Evolutionary conservation across 2,329 filamentous ascomycete genomes (phyloP), one percentile per base, ranked within the genome.

Genomic region (Raffaelea albimanens): DNA sequence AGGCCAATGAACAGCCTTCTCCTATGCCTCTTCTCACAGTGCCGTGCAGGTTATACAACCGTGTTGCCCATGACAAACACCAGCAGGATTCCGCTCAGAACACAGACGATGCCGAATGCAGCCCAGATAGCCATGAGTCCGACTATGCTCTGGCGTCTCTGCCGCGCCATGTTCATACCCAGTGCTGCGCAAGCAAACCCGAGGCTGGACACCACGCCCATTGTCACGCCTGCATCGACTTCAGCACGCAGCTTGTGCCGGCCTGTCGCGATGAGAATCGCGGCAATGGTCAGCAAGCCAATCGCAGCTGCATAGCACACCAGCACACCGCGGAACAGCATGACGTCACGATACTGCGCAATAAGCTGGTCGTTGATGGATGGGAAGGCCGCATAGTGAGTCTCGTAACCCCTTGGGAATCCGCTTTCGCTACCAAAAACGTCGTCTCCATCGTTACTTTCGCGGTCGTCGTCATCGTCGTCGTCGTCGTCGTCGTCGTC

Each of bases 141-240:
- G 20, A 67, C 42, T 46, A 70, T 57, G 3, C 67, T 57, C 9
- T 76, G 55, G 14, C 57, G 59, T 43, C 73, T 70, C 38, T 67
- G 63, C 33, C 78, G 70, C 44, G 75, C 73, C 13, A 82, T 60
- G 53, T 77, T 72, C 59, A 76, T 72, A 31, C 74, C 78, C 7
- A 87, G 68, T 1, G 73, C 83, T 13, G 75, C 67, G 42, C 80
- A 76, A 1, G 78, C 78, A 56, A 80, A 80, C 50, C 80, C 72
- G 38, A 89, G 61, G 53, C 82, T 85, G 25, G 77, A 70, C 29
- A 85, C 72, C 16, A 84, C 80, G 10, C 84, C 85, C 38, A 87
- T 70, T 1, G 85, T 72, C 2, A 86, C 83, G 9, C 82, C 85
- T 0, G 77, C 78, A 56, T 90, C 84, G 3, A 91, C 86, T 61